A percentile compares a stretch with the other conserved stretches of the same genome.
These are phyloP conservation scores for Pseudogymnoascus sp. DNA, from an alignment of 2,329 filamentous ascomycete genomes.

Conservation along the genomic window DNA sequence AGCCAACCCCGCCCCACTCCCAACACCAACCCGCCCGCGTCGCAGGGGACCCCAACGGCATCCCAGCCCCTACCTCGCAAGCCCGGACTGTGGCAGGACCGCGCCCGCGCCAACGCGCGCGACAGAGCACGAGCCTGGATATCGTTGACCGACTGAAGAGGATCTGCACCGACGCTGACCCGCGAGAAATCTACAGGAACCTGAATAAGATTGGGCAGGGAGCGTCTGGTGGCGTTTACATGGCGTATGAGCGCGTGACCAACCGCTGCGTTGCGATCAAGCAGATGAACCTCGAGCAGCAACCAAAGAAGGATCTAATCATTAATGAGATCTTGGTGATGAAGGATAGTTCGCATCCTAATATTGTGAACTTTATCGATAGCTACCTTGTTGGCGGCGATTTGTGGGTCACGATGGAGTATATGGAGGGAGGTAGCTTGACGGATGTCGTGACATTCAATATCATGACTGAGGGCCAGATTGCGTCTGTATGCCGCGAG, in stretches of 20 bases:
- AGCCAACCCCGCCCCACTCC: constrained; percentile 44
- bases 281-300: constrained; percentile 98
- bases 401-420: constrained; percentile 99
- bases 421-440: constrained; percentile 96
- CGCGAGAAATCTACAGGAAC: constrained; percentile 76
- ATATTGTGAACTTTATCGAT: constrained; percentile 99
- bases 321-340: constrained; percentile 99
- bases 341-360: constrained; percentile 97
- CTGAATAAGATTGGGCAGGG: constrained; percentile 96
- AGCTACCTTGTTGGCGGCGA: constrained; percentile 86
- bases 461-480: constrained; percentile 97
- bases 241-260: constrained; percentile 74
- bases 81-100: constrained; percentile 43
- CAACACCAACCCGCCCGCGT: constrained; percentile 40
- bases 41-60: constrained; percentile 32
- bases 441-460: constrained; percentile 99
- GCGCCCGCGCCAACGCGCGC: constrained; percentile 67
- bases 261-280: constrained; percentile 95
- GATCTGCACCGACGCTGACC: constrained; percentile 87
- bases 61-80: constrained; percentile 29
- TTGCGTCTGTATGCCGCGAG: constrained; percentile 91
- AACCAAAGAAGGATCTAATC: constrained; percentile 97
- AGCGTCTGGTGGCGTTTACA: constrained; percentile 91
- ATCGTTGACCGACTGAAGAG: constrained; percentile 76
- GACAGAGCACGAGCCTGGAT: constrained; percentile 75